These are phyloP conservation scores for Brettanomyces naardenensis DNA, from an alignment of 805 yeast species.

Conservation along the genomic window DNA sequence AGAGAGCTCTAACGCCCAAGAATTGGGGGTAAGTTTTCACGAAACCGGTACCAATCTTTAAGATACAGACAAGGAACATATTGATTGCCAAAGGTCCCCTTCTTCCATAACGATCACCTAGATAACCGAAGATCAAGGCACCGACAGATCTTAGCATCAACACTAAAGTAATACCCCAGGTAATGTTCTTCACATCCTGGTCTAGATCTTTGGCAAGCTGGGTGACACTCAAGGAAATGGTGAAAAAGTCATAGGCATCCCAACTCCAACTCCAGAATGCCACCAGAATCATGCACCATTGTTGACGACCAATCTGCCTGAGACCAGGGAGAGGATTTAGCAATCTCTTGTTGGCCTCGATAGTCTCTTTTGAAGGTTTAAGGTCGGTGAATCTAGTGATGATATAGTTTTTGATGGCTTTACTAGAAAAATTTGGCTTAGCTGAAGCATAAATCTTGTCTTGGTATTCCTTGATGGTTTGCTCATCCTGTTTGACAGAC, in stretches of 20 bases:
- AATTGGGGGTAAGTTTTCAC: slow-evolving; percentile 48
- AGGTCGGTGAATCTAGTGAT: slow-evolving; percentile 42
- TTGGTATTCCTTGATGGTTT: slow-evolving; percentile 1
- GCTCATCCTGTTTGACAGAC: slow-evolving; percentile 1
- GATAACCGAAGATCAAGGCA: slow-evolving; percentile 50
- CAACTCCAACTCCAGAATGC: slow-evolving; percentile 57
- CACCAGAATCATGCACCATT: slow-evolving; percentile 48
- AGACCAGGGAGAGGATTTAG: slow-evolving; percentile 62
- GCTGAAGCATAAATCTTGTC: slow-evolving; percentile 3
- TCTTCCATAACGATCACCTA: slow-evolving; percentile 55
- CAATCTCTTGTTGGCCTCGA: slow-evolving; percentile 29
- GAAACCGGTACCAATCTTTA: slow-evolving; percentile 61
- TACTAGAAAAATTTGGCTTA: slow-evolving; percentile 25
- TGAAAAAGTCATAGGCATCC: slow-evolving; percentile 60
- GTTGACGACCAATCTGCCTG: slow-evolving; percentile 36
- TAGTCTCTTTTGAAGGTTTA: slow-evolving; percentile 35
- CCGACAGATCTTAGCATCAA: slow-evolving; percentile 64
- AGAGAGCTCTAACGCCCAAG: slow-evolving; percentile 53
- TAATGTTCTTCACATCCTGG: slow-evolving; percentile 39
- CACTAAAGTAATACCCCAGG: slow-evolving; percentile 64
- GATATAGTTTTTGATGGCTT: slow-evolving; percentile 29
- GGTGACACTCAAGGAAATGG: slow-evolving; percentile 44
- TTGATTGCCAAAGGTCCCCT: slow-evolving; percentile 48
- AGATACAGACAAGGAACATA: slow-evolving; percentile 36
- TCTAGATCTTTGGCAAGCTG: slow-evolving; percentile 39